phyloP scores from a whole-genome alignment of 192 early-diverging fungal species.

The Funneliformis mosseae region DNA sequence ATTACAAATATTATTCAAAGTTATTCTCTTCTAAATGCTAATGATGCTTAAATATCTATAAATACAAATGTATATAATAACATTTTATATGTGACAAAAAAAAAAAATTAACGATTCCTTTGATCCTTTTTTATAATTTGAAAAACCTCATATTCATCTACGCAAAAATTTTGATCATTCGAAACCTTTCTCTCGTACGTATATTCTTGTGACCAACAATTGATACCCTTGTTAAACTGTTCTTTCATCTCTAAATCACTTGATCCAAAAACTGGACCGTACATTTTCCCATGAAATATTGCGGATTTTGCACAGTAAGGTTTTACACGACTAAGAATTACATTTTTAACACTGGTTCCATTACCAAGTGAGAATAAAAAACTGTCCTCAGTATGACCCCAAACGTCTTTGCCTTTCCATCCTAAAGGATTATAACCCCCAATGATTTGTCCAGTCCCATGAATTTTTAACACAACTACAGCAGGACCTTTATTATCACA shows the following conservation, averaged over 20 bases:
- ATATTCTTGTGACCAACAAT: neutral
- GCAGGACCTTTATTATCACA: slow-evolving; percentile 36
- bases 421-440: neutral
- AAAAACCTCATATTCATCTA: slow-evolving; percentile 1
- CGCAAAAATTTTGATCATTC: neutral
- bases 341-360: neutral
- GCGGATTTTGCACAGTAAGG: neutral
- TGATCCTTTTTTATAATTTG: too few relatives aligned
- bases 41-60: too few relatives aligned
- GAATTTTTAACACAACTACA: slow-evolving; percentile 6
- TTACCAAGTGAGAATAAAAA: neutral
- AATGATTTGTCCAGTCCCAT: neutral
- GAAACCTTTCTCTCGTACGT: neutral
- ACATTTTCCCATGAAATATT: too few relatives aligned
- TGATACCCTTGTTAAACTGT: neutral
- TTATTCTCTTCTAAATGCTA: too few relatives aligned
- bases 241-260: neutral
- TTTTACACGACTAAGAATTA: neutral
- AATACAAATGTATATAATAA: too few relatives aligned
- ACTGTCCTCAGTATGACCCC: neutral
- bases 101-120: too few relatives aligned
- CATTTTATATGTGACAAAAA: too few relatives aligned
- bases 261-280: neutral
- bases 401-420: neutral
- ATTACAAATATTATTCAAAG: too few relatives aligned